A percentile compares a stretch with the other conserved stretches of the same genome.
These are phyloP conservation scores for Penicillium angulare DNA, from an alignment of 495 filamentous ascomycete species.

Conservation along the genomic window DNA sequence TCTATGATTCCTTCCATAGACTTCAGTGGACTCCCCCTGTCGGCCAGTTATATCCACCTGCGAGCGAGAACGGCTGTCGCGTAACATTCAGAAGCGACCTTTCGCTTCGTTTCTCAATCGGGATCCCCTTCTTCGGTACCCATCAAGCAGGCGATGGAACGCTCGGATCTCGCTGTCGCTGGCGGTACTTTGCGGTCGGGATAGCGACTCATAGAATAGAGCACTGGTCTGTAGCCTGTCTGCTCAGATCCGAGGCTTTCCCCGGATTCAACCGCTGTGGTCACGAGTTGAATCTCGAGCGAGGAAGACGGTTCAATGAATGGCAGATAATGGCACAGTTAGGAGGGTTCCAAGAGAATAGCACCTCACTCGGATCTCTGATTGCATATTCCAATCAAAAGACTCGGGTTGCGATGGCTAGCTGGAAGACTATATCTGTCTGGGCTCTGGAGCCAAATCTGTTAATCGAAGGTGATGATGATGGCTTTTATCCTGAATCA, in stretches of 20 bases:
- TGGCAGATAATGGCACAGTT: conserved; percentile 43
- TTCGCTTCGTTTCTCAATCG: conserved; percentile 39
- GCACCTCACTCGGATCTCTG: conserved; percentile 39
- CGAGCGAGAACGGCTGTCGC: conserved; percentile 27
- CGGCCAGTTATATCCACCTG: background rate
- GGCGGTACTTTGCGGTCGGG: conserved; percentile 43
- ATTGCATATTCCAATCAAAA: conserved; percentile 40
- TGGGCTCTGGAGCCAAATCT: conserved; percentile 43
- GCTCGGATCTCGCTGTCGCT: conserved; percentile 26
- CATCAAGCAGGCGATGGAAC: conserved; percentile 19
- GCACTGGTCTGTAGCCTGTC: conserved; percentile 41
- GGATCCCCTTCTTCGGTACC: conserved; percentile 41
- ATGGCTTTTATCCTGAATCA: conserved; percentile 30
- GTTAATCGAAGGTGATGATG: conserved; percentile 26
- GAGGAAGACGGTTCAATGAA: conserved; percentile 34
- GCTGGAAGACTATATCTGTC: conserved; percentile 46
- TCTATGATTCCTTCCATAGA: conserved; percentile 17
- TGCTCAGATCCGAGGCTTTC: conserved; percentile 34
- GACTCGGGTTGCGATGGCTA: conserved; percentile 43
- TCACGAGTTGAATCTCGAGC: conserved; percentile 43
- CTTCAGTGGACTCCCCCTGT: conserved; percentile 3
- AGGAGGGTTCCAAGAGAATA: conserved; percentile 36
- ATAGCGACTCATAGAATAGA: conserved; percentile 39
- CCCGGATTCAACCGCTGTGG: conserved; percentile 24
- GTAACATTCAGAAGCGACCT: conserved; percentile 26